Conservation (phyloP, 192 early-diverging fungal genomes). For the Phycomyces nitens region DNA sequence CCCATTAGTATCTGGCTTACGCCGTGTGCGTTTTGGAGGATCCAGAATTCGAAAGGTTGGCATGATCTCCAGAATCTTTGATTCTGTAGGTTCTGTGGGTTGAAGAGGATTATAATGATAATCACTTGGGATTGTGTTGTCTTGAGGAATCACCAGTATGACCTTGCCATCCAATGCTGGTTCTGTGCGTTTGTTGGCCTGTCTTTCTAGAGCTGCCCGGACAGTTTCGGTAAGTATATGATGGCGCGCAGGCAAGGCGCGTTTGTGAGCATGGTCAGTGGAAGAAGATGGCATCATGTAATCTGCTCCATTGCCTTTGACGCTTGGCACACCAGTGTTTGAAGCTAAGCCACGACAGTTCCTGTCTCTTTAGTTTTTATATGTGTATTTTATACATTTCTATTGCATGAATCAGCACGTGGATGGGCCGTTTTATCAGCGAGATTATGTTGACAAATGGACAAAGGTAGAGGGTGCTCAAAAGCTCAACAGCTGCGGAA, state of each 20-base stretch:
- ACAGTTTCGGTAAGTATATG: constrained; percentile 1
- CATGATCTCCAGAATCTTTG: too few relatives aligned
- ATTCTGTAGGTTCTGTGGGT: not conserved
- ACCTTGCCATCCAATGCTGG: not conserved
- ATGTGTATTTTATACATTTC: not conserved
- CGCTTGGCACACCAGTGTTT: too few relatives aligned
- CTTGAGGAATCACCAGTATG: not conserved
- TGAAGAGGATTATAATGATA: not conserved
- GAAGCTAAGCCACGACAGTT: too few relatives aligned
- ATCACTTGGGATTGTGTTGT: not conserved
- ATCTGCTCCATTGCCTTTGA: too few relatives aligned
- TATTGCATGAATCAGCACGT: constrained; percentile 3
- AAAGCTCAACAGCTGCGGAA: too few relatives aligned
- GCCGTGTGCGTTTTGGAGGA: too few relatives aligned
- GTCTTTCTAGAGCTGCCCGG: not conserved
- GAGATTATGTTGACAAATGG: not conserved
- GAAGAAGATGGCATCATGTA: not conserved
- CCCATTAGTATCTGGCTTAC: too few relatives aligned
- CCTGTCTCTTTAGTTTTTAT: too few relatives aligned
- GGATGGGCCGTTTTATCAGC: not conserved
- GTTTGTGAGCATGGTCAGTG: not conserved
- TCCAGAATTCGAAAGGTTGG: too few relatives aligned
- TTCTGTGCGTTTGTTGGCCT: not conserved
- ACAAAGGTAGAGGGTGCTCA: too few relatives aligned
- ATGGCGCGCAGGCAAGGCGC: not conserved